A percentile compares a stretch with the other conserved stretches of the same genome.
Conservation (phyloP, 192 early-diverging fungal species). For the Backusella australiensis region DNA sequence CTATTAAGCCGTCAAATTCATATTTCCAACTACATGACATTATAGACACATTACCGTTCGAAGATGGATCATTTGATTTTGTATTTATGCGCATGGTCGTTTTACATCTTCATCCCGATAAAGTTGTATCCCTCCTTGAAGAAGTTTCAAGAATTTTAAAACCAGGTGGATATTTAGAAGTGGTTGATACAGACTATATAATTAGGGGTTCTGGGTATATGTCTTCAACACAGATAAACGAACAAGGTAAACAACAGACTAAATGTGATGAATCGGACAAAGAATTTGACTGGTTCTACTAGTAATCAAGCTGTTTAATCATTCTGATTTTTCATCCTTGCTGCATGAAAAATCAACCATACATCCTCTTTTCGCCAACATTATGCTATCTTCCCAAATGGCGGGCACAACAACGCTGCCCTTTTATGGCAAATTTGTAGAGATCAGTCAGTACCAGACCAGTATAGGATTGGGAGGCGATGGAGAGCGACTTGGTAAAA, state of each 20-base stretch:
- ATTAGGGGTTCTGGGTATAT: constrained; percentile 11
- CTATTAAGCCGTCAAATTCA: constrained; percentile 32
- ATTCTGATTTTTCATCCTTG: background rate
- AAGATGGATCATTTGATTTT: constrained; percentile 11
- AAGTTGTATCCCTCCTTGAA: background rate
- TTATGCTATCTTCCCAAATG: constrained; percentile 16
- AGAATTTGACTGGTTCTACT: background rate
- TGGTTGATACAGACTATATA: constrained; percentile 16
- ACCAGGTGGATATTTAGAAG: constrained; percentile 26
- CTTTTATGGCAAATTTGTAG: constrained; percentile 8
- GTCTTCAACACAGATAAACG: background rate
- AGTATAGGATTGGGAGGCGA: constrained; percentile 9
- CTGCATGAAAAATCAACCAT: background rate
- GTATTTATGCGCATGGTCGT: constrained; percentile 18
- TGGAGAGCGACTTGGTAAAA: background rate
- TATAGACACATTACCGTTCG: background rate
- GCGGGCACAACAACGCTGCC: background rate
- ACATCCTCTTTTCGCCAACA: constrained; percentile 5
- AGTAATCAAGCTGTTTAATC: background rate
- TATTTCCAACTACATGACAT: constrained; percentile 19
- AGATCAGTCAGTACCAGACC: constrained; percentile 10
- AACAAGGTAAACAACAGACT: constrained; percentile 2
- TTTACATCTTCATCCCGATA: background rate
- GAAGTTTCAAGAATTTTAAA: constrained; percentile 24
- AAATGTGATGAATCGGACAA: background rate